These are phyloP conservation scores for Globisporangium abappressorium DNA, from an alignment of 352 stramenopile genomes.

Conservation along the genomic window DNA sequence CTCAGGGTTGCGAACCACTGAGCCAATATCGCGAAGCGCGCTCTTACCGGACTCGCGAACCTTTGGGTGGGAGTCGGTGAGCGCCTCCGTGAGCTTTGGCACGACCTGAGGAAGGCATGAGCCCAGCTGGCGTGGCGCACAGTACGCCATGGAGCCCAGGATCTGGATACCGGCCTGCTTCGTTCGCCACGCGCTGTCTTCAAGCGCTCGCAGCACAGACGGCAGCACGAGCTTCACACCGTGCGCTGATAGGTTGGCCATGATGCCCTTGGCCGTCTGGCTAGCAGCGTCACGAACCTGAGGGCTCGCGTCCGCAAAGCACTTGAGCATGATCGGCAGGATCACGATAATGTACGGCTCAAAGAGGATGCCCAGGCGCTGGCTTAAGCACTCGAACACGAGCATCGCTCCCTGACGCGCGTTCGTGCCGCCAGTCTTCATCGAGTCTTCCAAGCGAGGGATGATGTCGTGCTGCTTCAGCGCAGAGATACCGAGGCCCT, in stretches of 20 bases:
- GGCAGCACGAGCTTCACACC: constrained; percentile 99
- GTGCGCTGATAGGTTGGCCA: constrained; percentile 98
- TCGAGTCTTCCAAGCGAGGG: constrained; percentile 80
- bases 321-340: constrained; percentile 98
- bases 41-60: constrained; percentile 96
- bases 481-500: constrained; percentile 97
- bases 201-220: constrained; percentile 94
- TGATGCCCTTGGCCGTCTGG: constrained; percentile 95
- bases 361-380: constrained; percentile 96
- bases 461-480: constrained; percentile 99
- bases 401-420: constrained; percentile 94
- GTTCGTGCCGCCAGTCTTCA: constrained; percentile 73
- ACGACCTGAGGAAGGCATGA: constrained; percentile 98
- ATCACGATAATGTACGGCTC: constrained; percentile 98
- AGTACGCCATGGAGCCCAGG: constrained; percentile 96
- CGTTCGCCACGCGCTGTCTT: constrained; percentile 95
- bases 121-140: constrained; percentile 98
- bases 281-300: constrained; percentile 96
- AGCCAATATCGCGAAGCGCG: constrained; percentile 96
- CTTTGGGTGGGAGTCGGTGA: constrained; percentile 98
- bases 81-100: constrained; percentile 95
- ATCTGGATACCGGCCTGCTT: constrained; percentile 99
- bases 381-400: constrained; percentile 97
- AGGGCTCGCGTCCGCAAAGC: constrained; percentile 95
- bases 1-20: constrained; percentile 99